These are phyloP conservation scores for Heterobasidion occidentale DNA, from an alignment of 1,284 basidiomycete species.

Conservation along the genomic window DNA sequence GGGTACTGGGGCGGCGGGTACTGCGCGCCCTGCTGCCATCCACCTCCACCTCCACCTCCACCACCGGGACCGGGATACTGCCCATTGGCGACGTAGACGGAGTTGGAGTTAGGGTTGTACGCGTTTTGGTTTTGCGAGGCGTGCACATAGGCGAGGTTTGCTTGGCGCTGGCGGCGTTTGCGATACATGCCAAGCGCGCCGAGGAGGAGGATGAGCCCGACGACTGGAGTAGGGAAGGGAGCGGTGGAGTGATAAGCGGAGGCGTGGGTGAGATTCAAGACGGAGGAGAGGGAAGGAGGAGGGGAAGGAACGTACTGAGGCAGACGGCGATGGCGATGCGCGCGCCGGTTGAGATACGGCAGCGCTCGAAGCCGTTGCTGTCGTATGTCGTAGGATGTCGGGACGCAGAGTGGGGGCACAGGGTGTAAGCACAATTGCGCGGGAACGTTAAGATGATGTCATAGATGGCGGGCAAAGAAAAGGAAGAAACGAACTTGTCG, in stretches of 20 bases:
- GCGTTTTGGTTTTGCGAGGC: too few species aligned
- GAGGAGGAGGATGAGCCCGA: too few species aligned
- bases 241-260: background rate
- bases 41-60: too few species aligned
- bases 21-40: too few species aligned
- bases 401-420: background rate
- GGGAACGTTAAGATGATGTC: background rate
- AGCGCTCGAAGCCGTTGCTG: background rate
- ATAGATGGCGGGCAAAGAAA: background rate
- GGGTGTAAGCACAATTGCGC: background rate
- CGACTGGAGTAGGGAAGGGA: too few species aligned
- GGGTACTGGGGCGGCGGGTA: too few species aligned
- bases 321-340: background rate
- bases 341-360: background rate
- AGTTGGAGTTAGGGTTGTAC: too few species aligned
- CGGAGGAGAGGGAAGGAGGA: background rate
- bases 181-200: too few species aligned
- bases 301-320: background rate
- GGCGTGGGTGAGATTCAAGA: background rate
- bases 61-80: too few species aligned
- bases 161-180: too few species aligned
- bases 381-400: background rate
- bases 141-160: too few species aligned
- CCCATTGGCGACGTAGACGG: too few species aligned
- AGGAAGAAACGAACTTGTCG: background rate